phyloP scores from a whole-genome alignment of 2,329 filamentous ascomycete genomes.

The Diaporthe capsici region DNA sequence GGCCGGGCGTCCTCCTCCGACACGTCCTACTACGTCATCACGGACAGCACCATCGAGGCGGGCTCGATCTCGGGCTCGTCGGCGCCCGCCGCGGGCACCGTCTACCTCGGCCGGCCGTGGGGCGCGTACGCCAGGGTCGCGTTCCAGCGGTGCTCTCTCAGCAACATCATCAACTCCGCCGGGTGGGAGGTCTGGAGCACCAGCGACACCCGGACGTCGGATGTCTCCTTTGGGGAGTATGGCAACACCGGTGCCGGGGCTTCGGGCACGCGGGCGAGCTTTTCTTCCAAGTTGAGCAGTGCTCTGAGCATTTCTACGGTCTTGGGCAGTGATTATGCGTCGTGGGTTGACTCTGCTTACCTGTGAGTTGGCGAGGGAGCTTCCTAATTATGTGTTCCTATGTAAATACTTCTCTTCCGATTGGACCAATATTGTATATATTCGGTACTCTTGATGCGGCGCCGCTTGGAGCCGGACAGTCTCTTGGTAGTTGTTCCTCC shows the following conservation, averaged over 20 bases:
- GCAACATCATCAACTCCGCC: slow-evolving; percentile 63
- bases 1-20: slow-evolving; percentile 56
- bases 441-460: neutral
- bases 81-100: slow-evolving; percentile 54
- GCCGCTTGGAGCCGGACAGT: neutral
- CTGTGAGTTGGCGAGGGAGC: slow-evolving; percentile 4
- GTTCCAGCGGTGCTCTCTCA: slow-evolving; percentile 62
- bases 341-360: slow-evolving; percentile 41
- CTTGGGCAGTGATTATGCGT: slow-evolving; percentile 36
- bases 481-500: neutral
- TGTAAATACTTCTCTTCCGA: neutral
- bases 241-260: slow-evolving; percentile 65
- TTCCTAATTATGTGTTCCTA: neutral
- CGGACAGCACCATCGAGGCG: slow-evolving; percentile 63
- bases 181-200: slow-evolving; percentile 67
- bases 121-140: slow-evolving; percentile 62
- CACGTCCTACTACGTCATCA: slow-evolving; percentile 68
- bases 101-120: slow-evolving; percentile 69
- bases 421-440: neutral
- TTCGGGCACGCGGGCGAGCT: slow-evolving; percentile 62
- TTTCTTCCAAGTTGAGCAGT: slow-evolving; percentile 55
- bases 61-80: slow-evolving; percentile 47
- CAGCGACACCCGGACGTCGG: slow-evolving; percentile 58
- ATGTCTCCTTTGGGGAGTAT: slow-evolving; percentile 68
- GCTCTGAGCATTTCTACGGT: slow-evolving; percentile 52